Base-by-base conservation (phyloP, 345 rosid genomes). In the Microcos paniculata region DNA sequence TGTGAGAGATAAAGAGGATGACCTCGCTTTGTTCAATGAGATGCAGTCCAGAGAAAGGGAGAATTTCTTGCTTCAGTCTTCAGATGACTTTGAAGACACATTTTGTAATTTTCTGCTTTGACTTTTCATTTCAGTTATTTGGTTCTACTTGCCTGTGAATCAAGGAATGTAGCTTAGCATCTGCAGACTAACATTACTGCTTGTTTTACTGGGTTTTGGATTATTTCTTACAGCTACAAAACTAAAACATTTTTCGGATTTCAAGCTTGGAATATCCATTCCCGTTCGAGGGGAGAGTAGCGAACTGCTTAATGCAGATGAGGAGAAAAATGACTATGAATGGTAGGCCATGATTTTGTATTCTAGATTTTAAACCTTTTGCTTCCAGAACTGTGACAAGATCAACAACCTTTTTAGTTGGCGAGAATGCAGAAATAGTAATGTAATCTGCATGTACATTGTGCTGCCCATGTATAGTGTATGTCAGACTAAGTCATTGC, bases 321-420 rank as follows among this genome's bases (percentile, higher is more conserved):
- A 87, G 77, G 98, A 92, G 73, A 96, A 96, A 82, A 93, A 93
- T 80, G 99, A 96, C 82, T 96, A 96, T 83, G 99, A 96, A 58
- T 96, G 99, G 99, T 96, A 74, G 74, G 91, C 76, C 48, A 26
- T 80, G 14, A 79, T 82, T 83, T 74, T 28, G 24, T 21, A 68
- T 51, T 43, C 38, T 6, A 23, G 69, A 55, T 67, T 71, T 42
- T 30, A 51, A 21, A 21, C 12, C 57, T 80, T 63, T 70, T 45
- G 40, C 45, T 49, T 76, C 70, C 21, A 67, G 74, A 62, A 59
- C 56, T 38, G 46, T 48, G 40, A 53, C 55, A 33, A 19, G 71
- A 4, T 9, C n/a, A 68, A 40, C 26, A 35, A 35, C 73, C n/a
- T 64, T 31, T 67, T 72, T 77, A 31, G 74, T 62, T 66, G 51